These are phyloP conservation scores for Cladosporium austrohemisphaericum DNA, from an alignment of 2,329 filamentous ascomycete species.

Conservation along the genomic window DNA sequence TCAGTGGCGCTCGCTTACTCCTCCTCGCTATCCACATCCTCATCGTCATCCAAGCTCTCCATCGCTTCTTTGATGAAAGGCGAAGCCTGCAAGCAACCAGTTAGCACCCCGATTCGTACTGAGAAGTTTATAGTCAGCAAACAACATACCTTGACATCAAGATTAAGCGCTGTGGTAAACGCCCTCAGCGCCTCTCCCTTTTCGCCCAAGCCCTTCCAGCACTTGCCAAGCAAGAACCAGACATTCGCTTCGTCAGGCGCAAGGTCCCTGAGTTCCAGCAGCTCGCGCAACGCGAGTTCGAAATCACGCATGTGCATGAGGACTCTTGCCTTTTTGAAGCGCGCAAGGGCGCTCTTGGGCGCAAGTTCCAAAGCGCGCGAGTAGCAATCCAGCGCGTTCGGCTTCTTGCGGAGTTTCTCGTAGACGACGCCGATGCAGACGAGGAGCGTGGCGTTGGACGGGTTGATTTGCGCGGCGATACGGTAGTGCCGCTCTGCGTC, in stretches of 20 bases:
- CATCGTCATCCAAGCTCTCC: slow-evolving; percentile 76
- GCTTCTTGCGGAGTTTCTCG: slow-evolving; percentile 81
- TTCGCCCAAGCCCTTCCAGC: slow-evolving; percentile 57
- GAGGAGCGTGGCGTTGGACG: slow-evolving; percentile 85
- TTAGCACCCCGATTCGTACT: not conserved
- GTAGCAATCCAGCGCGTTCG: slow-evolving; percentile 76
- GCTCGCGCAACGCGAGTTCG: slow-evolving; percentile 71
- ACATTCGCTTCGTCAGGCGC: slow-evolving; percentile 94
- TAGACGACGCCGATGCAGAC: slow-evolving; percentile 85
- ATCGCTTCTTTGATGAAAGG: slow-evolving; percentile 96
- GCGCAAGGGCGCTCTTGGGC: slow-evolving; percentile 74
- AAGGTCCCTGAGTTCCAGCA: slow-evolving; percentile 83
- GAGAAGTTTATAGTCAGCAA: not conserved
- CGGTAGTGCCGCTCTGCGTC: slow-evolving; percentile 90
- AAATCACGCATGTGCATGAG: slow-evolving; percentile 70
- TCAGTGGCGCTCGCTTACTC: too few species aligned
- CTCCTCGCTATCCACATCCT: slow-evolving; percentile 57
- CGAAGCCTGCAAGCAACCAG: slow-evolving; percentile 60
- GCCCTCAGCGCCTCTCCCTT: slow-evolving; percentile 79
- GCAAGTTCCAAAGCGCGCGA: slow-evolving; percentile 76
- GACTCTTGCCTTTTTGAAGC: slow-evolving; percentile 89
- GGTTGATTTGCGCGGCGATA: slow-evolving; percentile 83
- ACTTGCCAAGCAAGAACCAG: slow-evolving; percentile 86
- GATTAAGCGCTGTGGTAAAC: slow-evolving; percentile 88
- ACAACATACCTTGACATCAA: slow-evolving; percentile 83